A percentile compares a stretch with the other conserved stretches of the same genome.
phyloP scores from a whole-genome alignment of 106 monocot genomes.

The Alisma plantagoaquatica region DNA sequence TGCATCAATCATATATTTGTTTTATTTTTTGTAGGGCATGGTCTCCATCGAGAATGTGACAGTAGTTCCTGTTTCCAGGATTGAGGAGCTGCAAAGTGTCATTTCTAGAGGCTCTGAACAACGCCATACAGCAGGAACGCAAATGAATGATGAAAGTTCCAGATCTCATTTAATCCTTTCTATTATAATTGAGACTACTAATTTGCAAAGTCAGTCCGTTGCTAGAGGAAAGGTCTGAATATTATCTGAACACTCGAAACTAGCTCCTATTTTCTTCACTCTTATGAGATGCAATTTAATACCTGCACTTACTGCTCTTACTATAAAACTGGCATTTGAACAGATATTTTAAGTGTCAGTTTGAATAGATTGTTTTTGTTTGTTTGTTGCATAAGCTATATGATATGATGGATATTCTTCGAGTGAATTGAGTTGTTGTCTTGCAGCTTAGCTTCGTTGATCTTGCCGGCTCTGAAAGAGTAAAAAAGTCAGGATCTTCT shows the following conservation, averaged over 20 bases:
- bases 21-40: conserved; percentile 61
- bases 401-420: not conserved
- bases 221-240: conserved; percentile 78
- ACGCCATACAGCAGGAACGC: conserved; percentile 76
- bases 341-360: not conserved
- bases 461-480: conserved; percentile 97
- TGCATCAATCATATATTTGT: not conserved
- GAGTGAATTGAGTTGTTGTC: not conserved
- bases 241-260: no score
- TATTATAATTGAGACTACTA: conserved; percentile 88
- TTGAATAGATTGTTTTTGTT: not conserved
- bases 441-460: conserved; percentile 99
- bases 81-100: conserved; percentile 59
- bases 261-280: not conserved
- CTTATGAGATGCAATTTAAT: not conserved
- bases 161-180: conserved; percentile 96
- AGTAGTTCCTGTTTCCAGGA: conserved; percentile 51
- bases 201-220: conserved; percentile 85
- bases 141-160: conserved; percentile 98
- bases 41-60: conserved; percentile 89
- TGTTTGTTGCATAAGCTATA: not conserved
- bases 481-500: conserved; percentile 88
- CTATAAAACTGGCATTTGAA: no score
- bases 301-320: no score
- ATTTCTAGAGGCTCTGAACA: conserved; percentile 69